Conservation (phyloP, 2,329 filamentous ascomycete species). For the Fusarium kyushuense region DNA sequence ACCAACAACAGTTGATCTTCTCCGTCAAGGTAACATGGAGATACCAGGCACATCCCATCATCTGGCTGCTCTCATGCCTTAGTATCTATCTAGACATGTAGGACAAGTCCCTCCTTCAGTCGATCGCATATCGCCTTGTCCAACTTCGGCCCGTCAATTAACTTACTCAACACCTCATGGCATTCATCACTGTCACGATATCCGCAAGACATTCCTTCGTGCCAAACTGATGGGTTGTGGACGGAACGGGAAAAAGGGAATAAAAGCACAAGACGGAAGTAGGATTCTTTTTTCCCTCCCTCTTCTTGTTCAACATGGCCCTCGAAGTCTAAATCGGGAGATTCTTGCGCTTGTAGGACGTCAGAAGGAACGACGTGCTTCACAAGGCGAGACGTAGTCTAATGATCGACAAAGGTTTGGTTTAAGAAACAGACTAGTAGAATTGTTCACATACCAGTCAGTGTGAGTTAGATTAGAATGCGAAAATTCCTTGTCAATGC, state of each 20-base stretch:
- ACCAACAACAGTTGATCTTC: conserved; percentile 19
- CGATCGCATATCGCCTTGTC: conserved; percentile 33
- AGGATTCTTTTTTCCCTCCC: not conserved
- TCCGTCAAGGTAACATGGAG: not conserved
- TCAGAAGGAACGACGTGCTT: conserved; percentile 1
- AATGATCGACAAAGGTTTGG: not conserved
- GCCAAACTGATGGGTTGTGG: conserved; percentile 21
- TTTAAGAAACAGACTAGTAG: conserved; percentile 1
- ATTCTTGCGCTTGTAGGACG: conserved; percentile 44
- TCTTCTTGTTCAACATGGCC: conserved; percentile 23
- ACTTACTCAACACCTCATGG: conserved; percentile 25
- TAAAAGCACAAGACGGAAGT: not conserved
- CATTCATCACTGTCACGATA: conserved; percentile 34
- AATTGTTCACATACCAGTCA: conserved; percentile 14
- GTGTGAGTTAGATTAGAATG: not conserved
- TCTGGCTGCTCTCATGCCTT: not conserved
- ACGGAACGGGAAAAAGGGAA: not conserved
- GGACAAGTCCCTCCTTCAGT: conserved; percentile 12
- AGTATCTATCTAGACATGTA: not conserved
- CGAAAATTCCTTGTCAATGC: not conserved
- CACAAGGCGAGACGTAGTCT: not conserved
- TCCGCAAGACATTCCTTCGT: conserved; percentile 45
- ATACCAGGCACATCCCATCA: not conserved
- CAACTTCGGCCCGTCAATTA: conserved; percentile 18
- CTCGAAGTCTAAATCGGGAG: conserved; percentile 40